Conservation (phyloP, 75 land plant species). For the Cupressus sempervirens region DNA sequence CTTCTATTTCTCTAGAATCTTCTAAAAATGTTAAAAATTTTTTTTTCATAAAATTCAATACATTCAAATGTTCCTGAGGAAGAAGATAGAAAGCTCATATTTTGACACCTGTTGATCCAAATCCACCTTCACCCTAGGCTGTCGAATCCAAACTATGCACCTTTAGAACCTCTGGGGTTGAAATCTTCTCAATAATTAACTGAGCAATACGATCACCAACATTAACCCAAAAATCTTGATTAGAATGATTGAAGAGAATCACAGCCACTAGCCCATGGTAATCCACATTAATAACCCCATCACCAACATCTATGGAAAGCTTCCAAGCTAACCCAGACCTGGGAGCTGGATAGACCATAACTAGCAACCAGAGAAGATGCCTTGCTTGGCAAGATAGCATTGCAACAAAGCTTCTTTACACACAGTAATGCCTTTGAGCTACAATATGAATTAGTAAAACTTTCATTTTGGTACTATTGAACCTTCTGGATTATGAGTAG, state of each 20-base stretch:
- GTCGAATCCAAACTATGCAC: slow-evolving; percentile 78
- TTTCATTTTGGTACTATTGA: slow-evolving; percentile 9
- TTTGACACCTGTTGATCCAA: slow-evolving; percentile 91
- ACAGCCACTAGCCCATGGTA: slow-evolving; percentile 89
- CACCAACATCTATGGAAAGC: slow-evolving; percentile 93
- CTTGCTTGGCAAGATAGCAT: slow-evolving; percentile 65
- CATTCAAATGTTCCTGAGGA: not conserved
- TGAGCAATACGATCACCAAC: slow-evolving; percentile 90
- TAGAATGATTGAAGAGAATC: slow-evolving; percentile 86
- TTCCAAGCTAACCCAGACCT: slow-evolving; percentile 89
- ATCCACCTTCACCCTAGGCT: slow-evolving; percentile 69
- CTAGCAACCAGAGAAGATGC: slow-evolving; percentile 85
- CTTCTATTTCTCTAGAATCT: no score
- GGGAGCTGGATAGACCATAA: slow-evolving; percentile 93
- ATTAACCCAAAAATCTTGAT: slow-evolving; percentile 74
- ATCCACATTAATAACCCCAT: slow-evolving; percentile 91
- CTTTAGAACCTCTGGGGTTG: slow-evolving; percentile 72
- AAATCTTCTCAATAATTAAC: slow-evolving; percentile 72
- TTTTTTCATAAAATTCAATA: not conserved
- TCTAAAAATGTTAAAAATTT: no score
- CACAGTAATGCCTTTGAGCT: slow-evolving; percentile 22
- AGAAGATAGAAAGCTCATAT: not conserved
- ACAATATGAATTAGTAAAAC: not conserved
- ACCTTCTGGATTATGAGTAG: slow-evolving; percentile 34
- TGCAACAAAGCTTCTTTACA: slow-evolving; percentile 77